Percentiles rank a stretch among this genome's conserved stretches.
phyloP scores from a whole-genome alignment of 495 filamentous ascomycete species.

The Aspergillus bertholletiae region DNA sequence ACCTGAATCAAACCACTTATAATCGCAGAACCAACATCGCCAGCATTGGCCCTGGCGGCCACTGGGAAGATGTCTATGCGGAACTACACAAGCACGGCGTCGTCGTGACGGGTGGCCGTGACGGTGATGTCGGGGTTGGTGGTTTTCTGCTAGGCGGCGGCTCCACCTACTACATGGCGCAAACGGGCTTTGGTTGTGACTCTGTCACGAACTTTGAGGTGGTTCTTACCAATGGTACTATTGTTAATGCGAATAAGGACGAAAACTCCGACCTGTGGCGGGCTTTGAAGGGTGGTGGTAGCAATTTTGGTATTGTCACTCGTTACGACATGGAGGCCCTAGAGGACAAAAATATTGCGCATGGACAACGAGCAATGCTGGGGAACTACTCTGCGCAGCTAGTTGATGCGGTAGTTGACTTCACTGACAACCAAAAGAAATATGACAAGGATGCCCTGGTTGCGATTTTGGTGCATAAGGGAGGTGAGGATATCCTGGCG shows the following conservation, averaged over 20 bases:
- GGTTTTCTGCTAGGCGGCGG: not conserved
- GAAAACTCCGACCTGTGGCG: not conserved
- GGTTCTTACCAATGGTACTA: not conserved
- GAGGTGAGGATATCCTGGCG: no score
- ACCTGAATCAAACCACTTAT: not conserved
- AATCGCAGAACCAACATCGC: not conserved
- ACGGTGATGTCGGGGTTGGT: not conserved
- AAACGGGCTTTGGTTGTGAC: not conserved
- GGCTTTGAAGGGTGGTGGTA: slow-evolving; percentile 1
- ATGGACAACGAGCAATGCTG: no score
- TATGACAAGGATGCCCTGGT: no score
- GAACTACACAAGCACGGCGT: not conserved
- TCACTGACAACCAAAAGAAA: no score
- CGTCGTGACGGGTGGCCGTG: not conserved
- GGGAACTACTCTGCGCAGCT: no score
- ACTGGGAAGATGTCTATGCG: not conserved
- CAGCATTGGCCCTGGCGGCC: not conserved
- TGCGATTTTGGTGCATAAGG: no score
- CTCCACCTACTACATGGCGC: not conserved
- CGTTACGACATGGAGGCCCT: not conserved
- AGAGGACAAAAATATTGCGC: no score
- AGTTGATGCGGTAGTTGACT: not conserved
- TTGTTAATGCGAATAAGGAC: not conserved
- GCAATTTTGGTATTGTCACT: slow-evolving; percentile 1
- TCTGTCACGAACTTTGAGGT: not conserved